Percentiles rank a stretch among this genome's conserved stretches.
These are phyloP conservation scores for Termitomyces sp. DNA, from an alignment of 768 basidiomycete genomes.

Conservation along the genomic window DNA sequence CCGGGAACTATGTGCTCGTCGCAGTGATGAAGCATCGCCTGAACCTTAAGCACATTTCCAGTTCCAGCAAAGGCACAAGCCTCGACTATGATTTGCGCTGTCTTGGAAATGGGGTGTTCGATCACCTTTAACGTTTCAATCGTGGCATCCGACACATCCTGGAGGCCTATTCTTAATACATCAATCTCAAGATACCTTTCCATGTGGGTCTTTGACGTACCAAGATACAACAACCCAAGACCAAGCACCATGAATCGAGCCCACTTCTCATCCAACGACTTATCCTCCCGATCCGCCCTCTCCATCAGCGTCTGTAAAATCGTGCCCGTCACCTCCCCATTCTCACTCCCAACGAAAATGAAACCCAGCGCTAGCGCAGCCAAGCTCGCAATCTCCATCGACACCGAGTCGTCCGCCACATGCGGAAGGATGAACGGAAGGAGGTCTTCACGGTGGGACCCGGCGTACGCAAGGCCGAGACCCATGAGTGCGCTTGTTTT, in stretches of 20 bases:
- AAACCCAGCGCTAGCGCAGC: conserved; percentile 89
- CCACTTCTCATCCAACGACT: conserved; percentile 89
- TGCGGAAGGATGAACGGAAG: conserved; percentile 71
- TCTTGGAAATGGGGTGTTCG: conserved; percentile 86
- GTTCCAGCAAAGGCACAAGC: conserved; percentile 94
- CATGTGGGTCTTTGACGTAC: conserved; percentile 34
- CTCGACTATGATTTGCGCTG: conserved; percentile 88
- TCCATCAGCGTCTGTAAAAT: conserved; percentile 94
- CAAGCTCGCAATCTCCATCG: conserved; percentile 86
- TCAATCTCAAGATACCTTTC: neutral
- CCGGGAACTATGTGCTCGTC: conserved; percentile 77
- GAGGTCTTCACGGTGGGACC: conserved; percentile 88
- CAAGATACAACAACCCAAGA: conserved; percentile 85
- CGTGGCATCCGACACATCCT: conserved; percentile 91
- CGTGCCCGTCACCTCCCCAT: conserved; percentile 85
- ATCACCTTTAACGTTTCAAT: conserved; percentile 91
- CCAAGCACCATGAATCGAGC: conserved; percentile 86
- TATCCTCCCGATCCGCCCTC: conserved; percentile 53
- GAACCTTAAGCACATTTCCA: conserved; percentile 91
- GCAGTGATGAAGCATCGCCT: conserved; percentile 88
- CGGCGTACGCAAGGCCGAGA: conserved; percentile 90
- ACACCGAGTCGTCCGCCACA: conserved; percentile 72
- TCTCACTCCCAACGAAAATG: conserved; percentile 91
- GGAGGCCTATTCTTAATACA: conserved; percentile 55
- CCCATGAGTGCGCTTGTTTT: conserved; percentile 89